Evolutionary conservation across 345 rosid species (phyloP).

Genomic region (Eucalyptus marginata): DNA sequence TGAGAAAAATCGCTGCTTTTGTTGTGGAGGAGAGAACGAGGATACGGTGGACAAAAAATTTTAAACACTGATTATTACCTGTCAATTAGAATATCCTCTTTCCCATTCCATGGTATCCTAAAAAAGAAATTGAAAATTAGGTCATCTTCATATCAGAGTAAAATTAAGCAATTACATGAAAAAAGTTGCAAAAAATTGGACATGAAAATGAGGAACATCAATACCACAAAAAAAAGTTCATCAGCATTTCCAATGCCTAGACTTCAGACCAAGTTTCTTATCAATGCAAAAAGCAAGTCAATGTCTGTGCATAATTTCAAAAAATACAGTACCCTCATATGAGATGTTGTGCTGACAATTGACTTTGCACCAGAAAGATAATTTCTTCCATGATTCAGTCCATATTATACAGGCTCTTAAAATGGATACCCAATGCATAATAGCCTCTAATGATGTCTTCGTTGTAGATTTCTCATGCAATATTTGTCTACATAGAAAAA

Average conservation of each 20-base stretch:
- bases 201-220: neutral
- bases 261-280: neutral
- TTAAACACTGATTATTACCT: constrained; percentile 16
- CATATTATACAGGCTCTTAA: neutral
- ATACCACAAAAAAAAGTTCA: neutral
- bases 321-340: neutral
- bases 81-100: constrained; percentile 73
- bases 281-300: neutral
- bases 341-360: neutral
- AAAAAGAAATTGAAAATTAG: neutral
- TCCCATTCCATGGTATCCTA: constrained; percentile 96
- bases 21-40: neutral
- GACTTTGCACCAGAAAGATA: neutral
- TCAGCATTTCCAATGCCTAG: neutral
- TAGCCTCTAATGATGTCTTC: neutral
- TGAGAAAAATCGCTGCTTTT: neutral
- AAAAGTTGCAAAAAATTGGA: neutral
- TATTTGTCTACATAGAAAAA: neutral
- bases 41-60: neutral
- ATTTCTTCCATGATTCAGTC: neutral
- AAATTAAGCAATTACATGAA: neutral
- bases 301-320: neutral
- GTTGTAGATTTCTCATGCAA: neutral
- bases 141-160: neutral
- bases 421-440: neutral